These are phyloP conservation scores for Trametes cingulata DNA, from an alignment of 768 basidiomycete genomes.

Conservation along the genomic window DNA sequence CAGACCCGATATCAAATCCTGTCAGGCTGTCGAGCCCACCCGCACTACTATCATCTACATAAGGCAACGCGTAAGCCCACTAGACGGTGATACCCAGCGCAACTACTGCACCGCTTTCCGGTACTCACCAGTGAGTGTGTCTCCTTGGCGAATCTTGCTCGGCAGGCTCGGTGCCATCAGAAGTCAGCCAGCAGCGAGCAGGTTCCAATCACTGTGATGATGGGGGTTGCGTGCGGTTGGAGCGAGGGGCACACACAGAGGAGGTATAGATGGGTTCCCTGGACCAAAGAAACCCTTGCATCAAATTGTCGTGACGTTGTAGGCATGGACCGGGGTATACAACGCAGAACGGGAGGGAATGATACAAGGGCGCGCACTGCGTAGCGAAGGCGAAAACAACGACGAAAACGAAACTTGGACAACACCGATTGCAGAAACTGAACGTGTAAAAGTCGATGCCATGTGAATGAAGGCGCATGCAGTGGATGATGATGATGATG, in stretches of 20 bases:
- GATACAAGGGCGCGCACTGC: constrained; percentile 21
- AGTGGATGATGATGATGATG: not conserved
- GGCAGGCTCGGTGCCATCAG: too few relatives aligned
- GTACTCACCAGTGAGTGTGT: too few relatives aligned
- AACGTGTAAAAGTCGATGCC: constrained; percentile 15
- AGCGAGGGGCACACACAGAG: not conserved
- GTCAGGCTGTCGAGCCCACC: too few relatives aligned
- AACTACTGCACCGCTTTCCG: too few relatives aligned
- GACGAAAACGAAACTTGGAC: constrained; percentile 5
- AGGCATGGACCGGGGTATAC: constrained; percentile 6
- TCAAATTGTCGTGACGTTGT: constrained; percentile 17
- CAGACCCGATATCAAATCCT: too few relatives aligned
- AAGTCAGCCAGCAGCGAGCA: too few relatives aligned
- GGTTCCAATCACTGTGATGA: too few relatives aligned
- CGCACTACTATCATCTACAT: too few relatives aligned
- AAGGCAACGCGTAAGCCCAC: too few relatives aligned
- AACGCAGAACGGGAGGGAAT: not conserved
- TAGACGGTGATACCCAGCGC: too few relatives aligned
- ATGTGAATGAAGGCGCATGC: constrained; percentile 1
- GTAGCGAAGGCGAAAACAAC: constrained; percentile 23
- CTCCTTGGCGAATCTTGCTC: too few relatives aligned
- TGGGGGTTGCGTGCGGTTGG: too few relatives aligned
- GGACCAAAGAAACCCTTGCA: constrained; percentile 20
- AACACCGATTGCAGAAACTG: constrained; percentile 5
- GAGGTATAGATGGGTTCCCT: constrained; percentile 17